These are phyloP conservation scores for Lyophyllum decastes DNA, from an alignment of 768 basidiomycete genomes.

Conservation along the genomic window DNA sequence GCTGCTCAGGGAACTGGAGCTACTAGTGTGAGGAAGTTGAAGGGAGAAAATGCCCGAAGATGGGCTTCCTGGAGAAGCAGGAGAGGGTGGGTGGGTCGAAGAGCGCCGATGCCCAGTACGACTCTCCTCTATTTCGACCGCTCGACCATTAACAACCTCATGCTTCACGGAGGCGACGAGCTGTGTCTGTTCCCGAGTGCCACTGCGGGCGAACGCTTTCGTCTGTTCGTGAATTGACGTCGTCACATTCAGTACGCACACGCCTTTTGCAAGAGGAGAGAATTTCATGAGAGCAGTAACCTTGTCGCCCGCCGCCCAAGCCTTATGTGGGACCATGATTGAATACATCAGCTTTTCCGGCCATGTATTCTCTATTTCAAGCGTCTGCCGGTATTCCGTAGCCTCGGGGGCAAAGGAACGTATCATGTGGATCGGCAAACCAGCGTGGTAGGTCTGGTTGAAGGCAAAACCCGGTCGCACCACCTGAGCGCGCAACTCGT, in stretches of 20 bases:
- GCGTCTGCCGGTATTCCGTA: constrained; percentile 92
- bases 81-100: constrained; percentile 12
- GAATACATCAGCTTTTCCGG: constrained; percentile 97
- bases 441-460: constrained; percentile 64
- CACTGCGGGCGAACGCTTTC: constrained; percentile 56
- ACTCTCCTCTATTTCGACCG: constrained; percentile 37
- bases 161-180: constrained; percentile 65
- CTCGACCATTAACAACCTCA: constrained; percentile 63
- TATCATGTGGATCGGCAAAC: constrained; percentile 62
- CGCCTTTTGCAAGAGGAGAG: constrained; percentile 84
- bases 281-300: constrained; percentile 85
- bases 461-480: constrained; percentile 65
- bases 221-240: constrained; percentile 77
- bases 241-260: constrained; percentile 62
- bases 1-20: constrained; percentile 12
- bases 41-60: background rate
- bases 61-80: constrained; percentile 12
- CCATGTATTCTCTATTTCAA: constrained; percentile 97
- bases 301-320: constrained; percentile 89
- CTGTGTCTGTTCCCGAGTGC: constrained; percentile 61
- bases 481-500: constrained; percentile 89
- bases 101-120: constrained; percentile 18
- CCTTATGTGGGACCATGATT: constrained; percentile 92
- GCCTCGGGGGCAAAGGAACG: constrained; percentile 80
- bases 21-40: background rate